These are phyloP conservation scores for Paraurostyla sp. DNA, from an alignment of 73 alveolate species.

Conservation along the genomic window DNA sequence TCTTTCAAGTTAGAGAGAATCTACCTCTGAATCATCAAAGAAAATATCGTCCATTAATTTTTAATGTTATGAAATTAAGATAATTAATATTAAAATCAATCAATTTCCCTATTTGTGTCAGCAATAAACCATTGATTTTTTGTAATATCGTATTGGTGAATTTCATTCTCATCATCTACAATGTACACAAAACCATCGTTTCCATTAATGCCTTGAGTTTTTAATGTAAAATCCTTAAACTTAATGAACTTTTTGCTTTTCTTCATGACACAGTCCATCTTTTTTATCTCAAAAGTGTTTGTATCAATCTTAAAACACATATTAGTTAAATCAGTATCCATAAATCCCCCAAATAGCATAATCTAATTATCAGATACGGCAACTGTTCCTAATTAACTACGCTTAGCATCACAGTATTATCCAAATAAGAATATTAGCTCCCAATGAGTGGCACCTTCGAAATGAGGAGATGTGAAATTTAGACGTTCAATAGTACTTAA, in stretches of 20 bases:
- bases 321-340: constrained; percentile 68
- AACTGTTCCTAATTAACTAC: constrained; percentile 59
- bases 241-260: constrained; percentile 72
- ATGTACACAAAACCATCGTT: constrained; percentile 35
- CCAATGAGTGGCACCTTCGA: constrained; percentile 62
- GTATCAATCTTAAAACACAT: constrained; percentile 64
- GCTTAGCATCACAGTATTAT: constrained; percentile 59
- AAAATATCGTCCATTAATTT: neutral
- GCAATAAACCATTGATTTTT: constrained; percentile 60
- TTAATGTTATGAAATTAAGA: too few species aligned
- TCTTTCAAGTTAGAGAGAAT: neutral
- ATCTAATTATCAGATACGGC: constrained; percentile 27
- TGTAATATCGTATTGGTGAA: constrained; percentile 46
- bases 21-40: constrained; percentile 19
- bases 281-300: constrained; percentile 55
- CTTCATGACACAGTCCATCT: constrained; percentile 60
- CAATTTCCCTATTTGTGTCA: constrained; percentile 65
- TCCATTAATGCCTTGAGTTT: neutral
- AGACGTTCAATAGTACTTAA: constrained; percentile 61
- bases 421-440: constrained; percentile 68
- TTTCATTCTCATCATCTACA: constrained; percentile 70
- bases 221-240: constrained; percentile 60
- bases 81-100: constrained; percentile 5
- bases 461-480: constrained; percentile 26
- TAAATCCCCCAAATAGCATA: constrained; percentile 71